phyloP scores from a whole-genome alignment of 768 basidiomycete genomes.

The Rhizopogon salebrosus region DNA sequence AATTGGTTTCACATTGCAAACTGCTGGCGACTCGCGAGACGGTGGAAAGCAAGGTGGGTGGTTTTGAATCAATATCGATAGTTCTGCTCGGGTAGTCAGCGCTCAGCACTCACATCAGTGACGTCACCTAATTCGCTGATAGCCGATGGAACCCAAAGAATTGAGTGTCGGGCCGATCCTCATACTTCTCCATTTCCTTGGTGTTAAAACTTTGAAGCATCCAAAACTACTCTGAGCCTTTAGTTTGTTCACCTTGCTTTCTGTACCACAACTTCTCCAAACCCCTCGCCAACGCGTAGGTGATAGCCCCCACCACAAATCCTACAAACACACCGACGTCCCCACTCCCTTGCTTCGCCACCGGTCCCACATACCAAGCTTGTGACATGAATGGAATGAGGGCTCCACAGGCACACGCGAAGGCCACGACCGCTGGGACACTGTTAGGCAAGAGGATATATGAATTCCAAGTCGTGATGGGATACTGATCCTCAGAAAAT shows the following conservation, averaged over 20 bases:
- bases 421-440: conserved; percentile 35
- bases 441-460: conserved; percentile 35
- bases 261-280: conserved; percentile 20
- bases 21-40: too few species aligned
- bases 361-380: conserved; percentile 46
- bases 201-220: too few species aligned
- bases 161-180: too few species aligned
- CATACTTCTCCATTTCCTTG: too few species aligned
- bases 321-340: conserved; percentile 44
- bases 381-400: conserved; percentile 48
- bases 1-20: too few species aligned
- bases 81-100: too few species aligned
- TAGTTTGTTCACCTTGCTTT: neutral
- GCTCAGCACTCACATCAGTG: too few species aligned
- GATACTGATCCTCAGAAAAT: conserved; percentile 31
- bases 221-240: too few species aligned
- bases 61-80: too few species aligned
- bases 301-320: conserved; percentile 26
- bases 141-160: too few species aligned
- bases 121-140: too few species aligned
- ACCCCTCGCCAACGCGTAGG: conserved; percentile 26
- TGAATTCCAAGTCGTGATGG: conserved; percentile 31
- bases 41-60: too few species aligned
- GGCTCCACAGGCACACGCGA: conserved; percentile 33
- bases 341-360: conserved; percentile 38